Evolutionary conservation across 192 early-diverging fungal genomes (phyloP), one percentile per base, ranked within the genome.

Genomic region (Podila verticillata): DNA sequence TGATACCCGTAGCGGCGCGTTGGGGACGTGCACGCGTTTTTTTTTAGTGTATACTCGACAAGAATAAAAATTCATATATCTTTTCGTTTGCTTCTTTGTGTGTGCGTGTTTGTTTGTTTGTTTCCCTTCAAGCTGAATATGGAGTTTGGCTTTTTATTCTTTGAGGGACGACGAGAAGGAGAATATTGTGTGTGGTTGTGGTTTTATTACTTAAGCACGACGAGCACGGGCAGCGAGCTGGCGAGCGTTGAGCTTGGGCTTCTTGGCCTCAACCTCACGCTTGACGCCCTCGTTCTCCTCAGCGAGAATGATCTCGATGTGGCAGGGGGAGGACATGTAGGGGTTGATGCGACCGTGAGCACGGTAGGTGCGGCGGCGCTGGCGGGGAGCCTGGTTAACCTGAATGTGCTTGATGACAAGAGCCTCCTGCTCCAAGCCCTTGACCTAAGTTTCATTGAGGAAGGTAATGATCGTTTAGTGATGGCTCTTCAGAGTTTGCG

Each of bases 331-430:
- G 86, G 87, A 89, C 95, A 95, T 93, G 95, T 96, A 99, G 70
- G 95, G 88, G 85, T 89, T 89, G 80, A 82, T 85, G 66, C 74
- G 79, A 74, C 97, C 97, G 91, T 99, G 97, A 79, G 96, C 97
- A 91, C 97, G 95, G 95, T 93, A 98, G 32, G 96, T 98, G 82
- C 97, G 89, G 81, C 97, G 93, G 73, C 97, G 95, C 87, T 96
- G 95, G 89, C 97, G 97, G 82, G 95, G 95, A 78, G 97, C 97
- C 85, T 96, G 94, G 91, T 99, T 98, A 87, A 99, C 96, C 88
- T 96, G 92, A 70, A 98, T 94, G 92, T 97, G 93, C 89, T 93
- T 92, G 84, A 99, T 89, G 66, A 94, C 89, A 65, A 97, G 89
- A 81, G 77, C 77, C 24, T 80, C 77, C 77, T 80, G 77, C 35